Evolutionary conservation across 2,329 filamentous ascomycete genomes (phyloP).

Genomic region (Parafenestella ontariensis): DNA sequence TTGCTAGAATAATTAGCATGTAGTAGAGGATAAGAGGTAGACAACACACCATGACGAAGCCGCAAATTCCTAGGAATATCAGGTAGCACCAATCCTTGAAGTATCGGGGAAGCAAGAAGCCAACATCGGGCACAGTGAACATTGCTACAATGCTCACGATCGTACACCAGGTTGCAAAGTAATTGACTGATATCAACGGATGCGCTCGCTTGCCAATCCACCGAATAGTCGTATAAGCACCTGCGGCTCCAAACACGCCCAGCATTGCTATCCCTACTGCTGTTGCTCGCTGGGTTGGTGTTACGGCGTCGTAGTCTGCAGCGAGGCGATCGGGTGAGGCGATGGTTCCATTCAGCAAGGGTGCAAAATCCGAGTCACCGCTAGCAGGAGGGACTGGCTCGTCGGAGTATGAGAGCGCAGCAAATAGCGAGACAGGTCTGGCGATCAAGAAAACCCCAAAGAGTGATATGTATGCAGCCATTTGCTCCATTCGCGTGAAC

Average conservation of each 20-base stretch:
- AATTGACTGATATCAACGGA: slow-evolving; percentile 84
- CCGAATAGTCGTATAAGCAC: slow-evolving; percentile 77
- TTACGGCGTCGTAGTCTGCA: slow-evolving; percentile 55
- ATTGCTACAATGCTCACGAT: slow-evolving; percentile 71
- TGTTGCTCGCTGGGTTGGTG: slow-evolving; percentile 69
- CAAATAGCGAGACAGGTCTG: slow-evolving; percentile 68
- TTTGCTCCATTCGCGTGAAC: slow-evolving; percentile 78
- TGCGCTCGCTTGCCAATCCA: slow-evolving; percentile 82
- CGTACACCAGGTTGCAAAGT: slow-evolving; percentile 76
- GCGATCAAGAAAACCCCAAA: slow-evolving; percentile 85
- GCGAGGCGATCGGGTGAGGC: slow-evolving; percentile 31
- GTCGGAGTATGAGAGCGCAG: slow-evolving; percentile 31
- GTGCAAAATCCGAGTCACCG: slow-evolving; percentile 39
- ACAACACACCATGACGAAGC: slow-evolving; percentile 70
- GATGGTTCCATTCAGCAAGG: slow-evolving; percentile 41
- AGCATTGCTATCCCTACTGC: slow-evolving; percentile 76
- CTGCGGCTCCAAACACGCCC: slow-evolving; percentile 77
- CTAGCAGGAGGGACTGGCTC: slow-evolving; percentile 38
- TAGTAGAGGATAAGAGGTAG: neutral
- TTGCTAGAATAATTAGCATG: slow-evolving; percentile 58
- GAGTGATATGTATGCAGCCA: slow-evolving; percentile 77
- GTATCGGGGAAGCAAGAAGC: slow-evolving; percentile 63
- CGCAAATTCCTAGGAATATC: slow-evolving; percentile 71
- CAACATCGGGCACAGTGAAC: slow-evolving; percentile 60
- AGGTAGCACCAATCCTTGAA: slow-evolving; percentile 71